Evolutionary conservation across 176 grass and related monocot species (phyloP).

Genomic region (Musa itinerans): DNA sequence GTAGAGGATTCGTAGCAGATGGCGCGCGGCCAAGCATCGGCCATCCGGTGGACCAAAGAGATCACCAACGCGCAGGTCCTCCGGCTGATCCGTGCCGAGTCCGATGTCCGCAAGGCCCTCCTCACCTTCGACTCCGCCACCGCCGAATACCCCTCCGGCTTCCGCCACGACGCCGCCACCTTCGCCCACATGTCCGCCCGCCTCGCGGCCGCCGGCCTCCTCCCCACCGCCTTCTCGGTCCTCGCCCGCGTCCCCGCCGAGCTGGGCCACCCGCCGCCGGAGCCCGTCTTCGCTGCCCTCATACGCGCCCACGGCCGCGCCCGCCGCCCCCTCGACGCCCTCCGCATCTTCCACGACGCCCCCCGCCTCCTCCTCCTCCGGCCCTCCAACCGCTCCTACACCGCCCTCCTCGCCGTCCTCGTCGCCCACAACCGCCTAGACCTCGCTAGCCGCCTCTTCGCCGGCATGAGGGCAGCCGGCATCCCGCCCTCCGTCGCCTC

Average conservation of each 20-base stretch:
- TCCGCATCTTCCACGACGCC: slow-evolving; percentile 58
- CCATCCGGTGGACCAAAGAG: slow-evolving; percentile 50
- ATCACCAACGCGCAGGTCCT: slow-evolving; percentile 48
- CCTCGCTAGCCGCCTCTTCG: slow-evolving; percentile 47
- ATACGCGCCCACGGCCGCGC: slow-evolving; percentile 49
- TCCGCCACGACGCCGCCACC: slow-evolving; percentile 30
- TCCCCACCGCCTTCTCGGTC: slow-evolving; percentile 46
- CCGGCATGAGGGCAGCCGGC: slow-evolving; percentile 61
- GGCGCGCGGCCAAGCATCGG: not conserved
- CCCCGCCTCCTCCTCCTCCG: slow-evolving; percentile 42
- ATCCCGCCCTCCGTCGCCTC: slow-evolving; percentile 53
- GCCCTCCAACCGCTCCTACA: slow-evolving; percentile 67
- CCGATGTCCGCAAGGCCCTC: slow-evolving; percentile 51
- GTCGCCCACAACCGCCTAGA: slow-evolving; percentile 44
- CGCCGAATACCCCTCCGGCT: slow-evolving; percentile 14
- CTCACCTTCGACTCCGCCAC: slow-evolving; percentile 52
- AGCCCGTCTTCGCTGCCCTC: slow-evolving; percentile 54
- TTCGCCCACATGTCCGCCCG: slow-evolving; percentile 55
- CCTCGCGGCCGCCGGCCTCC: slow-evolving; percentile 60
- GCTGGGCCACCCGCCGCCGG: slow-evolving; percentile 27
- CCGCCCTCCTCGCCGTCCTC: slow-evolving; percentile 47
- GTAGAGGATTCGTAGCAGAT: not conserved
- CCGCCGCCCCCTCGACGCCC: slow-evolving; percentile 53
- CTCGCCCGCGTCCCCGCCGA: slow-evolving; percentile 41
- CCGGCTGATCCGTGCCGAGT: slow-evolving; percentile 43